Conservation (phyloP, 2,329 filamentous ascomycete species). For the Colletotrichum cordylinicola region DNA sequence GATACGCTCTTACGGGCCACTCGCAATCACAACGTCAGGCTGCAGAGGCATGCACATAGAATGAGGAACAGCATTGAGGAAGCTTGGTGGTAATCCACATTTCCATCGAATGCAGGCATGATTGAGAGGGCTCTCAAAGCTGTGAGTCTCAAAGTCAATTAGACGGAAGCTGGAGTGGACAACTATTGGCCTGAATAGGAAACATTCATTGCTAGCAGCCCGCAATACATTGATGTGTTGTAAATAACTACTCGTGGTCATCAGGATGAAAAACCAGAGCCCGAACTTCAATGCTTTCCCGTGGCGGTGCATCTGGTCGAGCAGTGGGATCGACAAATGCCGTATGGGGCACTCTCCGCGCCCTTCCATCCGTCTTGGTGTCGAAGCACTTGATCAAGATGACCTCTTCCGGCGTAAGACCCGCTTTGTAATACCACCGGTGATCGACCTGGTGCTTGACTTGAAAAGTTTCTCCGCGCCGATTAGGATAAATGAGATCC, state of each 20-base stretch:
- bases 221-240: background rate
- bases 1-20: background rate
- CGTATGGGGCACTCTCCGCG: slow-evolving; percentile 59
- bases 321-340: slow-evolving; percentile 56
- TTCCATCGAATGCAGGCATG: background rate
- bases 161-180: background rate
- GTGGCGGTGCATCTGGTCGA: slow-evolving; percentile 43
- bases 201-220: background rate
- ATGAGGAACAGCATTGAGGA: background rate
- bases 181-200: background rate
- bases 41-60: background rate
- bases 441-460: slow-evolving; percentile 48
- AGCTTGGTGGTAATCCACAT: background rate
- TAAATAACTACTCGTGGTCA: slow-evolving; percentile 20
- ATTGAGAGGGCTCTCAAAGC: background rate
- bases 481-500: slow-evolving; percentile 55
- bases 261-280: slow-evolving; percentile 57
- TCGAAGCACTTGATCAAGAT: slow-evolving; percentile 69
- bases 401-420: slow-evolving; percentile 57
- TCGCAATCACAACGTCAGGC: background rate
- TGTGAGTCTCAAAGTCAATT: background rate
- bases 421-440: slow-evolving; percentile 59
- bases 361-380: slow-evolving; percentile 58
- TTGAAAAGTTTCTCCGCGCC: slow-evolving; percentile 54
- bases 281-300: slow-evolving; percentile 67